Evolutionary conservation across 2,329 filamentous ascomycete species (phyloP), one percentile per base, ranked within the genome.

Genomic region (Juglanconis sp.): DNA sequence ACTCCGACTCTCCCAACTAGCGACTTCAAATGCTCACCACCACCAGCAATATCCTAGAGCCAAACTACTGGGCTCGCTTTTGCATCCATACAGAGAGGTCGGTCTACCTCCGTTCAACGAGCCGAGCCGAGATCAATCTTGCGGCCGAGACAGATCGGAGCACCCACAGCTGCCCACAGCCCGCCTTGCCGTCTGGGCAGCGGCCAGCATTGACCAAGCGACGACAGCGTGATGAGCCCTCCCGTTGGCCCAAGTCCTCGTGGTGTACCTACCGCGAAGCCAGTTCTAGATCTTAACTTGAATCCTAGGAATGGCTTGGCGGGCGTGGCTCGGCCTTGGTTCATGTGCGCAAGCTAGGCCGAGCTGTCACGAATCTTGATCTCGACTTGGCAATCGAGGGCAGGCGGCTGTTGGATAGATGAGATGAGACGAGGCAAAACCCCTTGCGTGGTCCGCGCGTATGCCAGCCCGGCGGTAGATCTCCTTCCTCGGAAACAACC

Each of bases 131-230:
- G 11, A 42, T 15, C 11, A 13, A 13, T 5, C n/a, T 15, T 42
- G 4, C 10, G 10, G 38, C 38, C 3, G 10, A 42, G 10, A 42
- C 38, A 42, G 10, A 11, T 11, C n/a, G n/a, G 7, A 42, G 38
- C 38, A 42, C n/a, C 38, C 4, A 5, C 38, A 40, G 10, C n/a
- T 5, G 11, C n/a, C 38, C 4, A 5, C 38, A 42, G 4, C 10
- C 4, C 4, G 10, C 5, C n/a, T 42, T 42, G 38, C 38, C 3
- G 24, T 42, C 6, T 11, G 38, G 4, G 10, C 38, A 42, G n/a
- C 4, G 38, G 47, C 13, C 47, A 57, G 55, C 55, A 46, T 57
- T 44, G 55, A 52, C 48, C 55, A 57, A 40, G 44, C 17, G 47
- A 46, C 47, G 35, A 51, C 47, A 13, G 4, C 38, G 38, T 4